These are phyloP conservation scores for Chalara sp. DNA, from an alignment of 2,329 filamentous ascomycete species.

Conservation along the genomic window DNA sequence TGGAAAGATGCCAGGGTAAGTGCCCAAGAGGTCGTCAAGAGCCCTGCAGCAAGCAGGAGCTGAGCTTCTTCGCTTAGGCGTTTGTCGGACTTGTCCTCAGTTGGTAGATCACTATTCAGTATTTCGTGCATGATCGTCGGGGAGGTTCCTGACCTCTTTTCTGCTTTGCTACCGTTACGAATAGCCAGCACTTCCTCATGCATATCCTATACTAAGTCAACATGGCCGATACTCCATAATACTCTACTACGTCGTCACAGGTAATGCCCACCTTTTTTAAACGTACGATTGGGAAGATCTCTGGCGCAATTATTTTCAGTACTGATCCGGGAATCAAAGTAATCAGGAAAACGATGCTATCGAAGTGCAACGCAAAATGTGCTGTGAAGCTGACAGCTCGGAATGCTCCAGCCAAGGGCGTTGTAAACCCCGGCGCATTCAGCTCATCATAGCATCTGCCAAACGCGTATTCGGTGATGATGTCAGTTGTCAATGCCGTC, in stretches of 20 bases:
- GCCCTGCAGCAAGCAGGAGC: slow-evolving; percentile 22
- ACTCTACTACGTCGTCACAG: too few species aligned
- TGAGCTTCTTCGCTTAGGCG: slow-evolving; percentile 20
- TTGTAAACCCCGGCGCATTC: slow-evolving; percentile 4
- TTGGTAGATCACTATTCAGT: slow-evolving; percentile 4
- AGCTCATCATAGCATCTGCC: background rate
- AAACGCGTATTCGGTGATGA: slow-evolving; percentile 14
- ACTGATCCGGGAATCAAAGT: slow-evolving; percentile 6
- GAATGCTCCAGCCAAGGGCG: slow-evolving; percentile 6
- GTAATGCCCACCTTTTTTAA: background rate
- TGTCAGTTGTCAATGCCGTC: slow-evolving; percentile 16
- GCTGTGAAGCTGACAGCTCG: slow-evolving; percentile 3
- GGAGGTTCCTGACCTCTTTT: slow-evolving; percentile 6
- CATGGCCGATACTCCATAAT: too few species aligned
- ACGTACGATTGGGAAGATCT: slow-evolving; percentile 6
- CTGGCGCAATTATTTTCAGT: slow-evolving; percentile 13
- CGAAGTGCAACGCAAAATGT: slow-evolving; percentile 8
- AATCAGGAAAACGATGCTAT: slow-evolving; percentile 4
- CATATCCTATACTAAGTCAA: background rate
- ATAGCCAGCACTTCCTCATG: slow-evolving; percentile 6
- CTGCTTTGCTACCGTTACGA: slow-evolving; percentile 1
- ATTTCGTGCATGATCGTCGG: slow-evolving; percentile 14
- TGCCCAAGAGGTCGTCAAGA: slow-evolving; percentile 29
- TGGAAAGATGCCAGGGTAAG: slow-evolving; percentile 28
- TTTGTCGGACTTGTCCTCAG: slow-evolving; percentile 1